phyloP scores from a whole-genome alignment of 2,329 filamentous ascomycete species.

The Chrysosporium keratinophilum region DNA sequence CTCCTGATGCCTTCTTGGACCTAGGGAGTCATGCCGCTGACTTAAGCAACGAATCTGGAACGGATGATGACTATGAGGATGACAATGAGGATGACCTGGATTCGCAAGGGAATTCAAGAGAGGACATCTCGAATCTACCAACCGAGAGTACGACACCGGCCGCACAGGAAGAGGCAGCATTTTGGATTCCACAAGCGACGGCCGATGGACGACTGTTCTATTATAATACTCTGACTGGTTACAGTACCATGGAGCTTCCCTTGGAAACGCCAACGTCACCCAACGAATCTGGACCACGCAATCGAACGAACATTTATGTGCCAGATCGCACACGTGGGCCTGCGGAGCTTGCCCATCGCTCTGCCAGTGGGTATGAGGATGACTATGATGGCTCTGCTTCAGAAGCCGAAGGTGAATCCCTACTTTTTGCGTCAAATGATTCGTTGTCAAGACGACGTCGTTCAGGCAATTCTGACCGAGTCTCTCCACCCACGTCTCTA shows the following conservation, averaged over 20 bases:
- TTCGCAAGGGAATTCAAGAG: slow-evolving; percentile 56
- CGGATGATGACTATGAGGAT: slow-evolving; percentile 54
- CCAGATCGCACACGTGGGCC: slow-evolving; percentile 85
- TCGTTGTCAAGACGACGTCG: slow-evolving; percentile 57
- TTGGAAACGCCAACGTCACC: slow-evolving; percentile 75
- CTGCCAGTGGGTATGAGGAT: slow-evolving; percentile 72
- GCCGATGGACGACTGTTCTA: slow-evolving; percentile 89
- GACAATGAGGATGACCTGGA: slow-evolving; percentile 56
- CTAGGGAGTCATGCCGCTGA: slow-evolving; percentile 44
- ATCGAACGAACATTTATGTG: slow-evolving; percentile 77
- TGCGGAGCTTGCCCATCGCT: slow-evolving; percentile 79
- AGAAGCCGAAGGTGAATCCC: slow-evolving; percentile 68
- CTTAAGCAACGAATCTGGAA: slow-evolving; percentile 39
- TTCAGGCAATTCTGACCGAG: slow-evolving; percentile 55
- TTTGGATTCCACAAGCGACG: slow-evolving; percentile 97
- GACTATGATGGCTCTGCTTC: slow-evolving; percentile 88
- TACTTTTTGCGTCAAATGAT: slow-evolving; percentile 57
- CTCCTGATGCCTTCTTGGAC: slow-evolving; percentile 53
- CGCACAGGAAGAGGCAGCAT: slow-evolving; percentile 79
- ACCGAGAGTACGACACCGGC: slow-evolving; percentile 55
- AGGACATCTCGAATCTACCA: slow-evolving; percentile 50
- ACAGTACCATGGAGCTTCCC: slow-evolving; percentile 90
- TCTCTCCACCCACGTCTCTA: slow-evolving; percentile 83
- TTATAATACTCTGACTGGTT: slow-evolving; percentile 94
- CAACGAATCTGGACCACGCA: slow-evolving; percentile 73